A percentile compares a stretch with the other conserved stretches of the same genome.
Evolutionary conservation across 148 eudicot genomes (phyloP).

Genomic region (Simmondsia chinensis): DNA sequence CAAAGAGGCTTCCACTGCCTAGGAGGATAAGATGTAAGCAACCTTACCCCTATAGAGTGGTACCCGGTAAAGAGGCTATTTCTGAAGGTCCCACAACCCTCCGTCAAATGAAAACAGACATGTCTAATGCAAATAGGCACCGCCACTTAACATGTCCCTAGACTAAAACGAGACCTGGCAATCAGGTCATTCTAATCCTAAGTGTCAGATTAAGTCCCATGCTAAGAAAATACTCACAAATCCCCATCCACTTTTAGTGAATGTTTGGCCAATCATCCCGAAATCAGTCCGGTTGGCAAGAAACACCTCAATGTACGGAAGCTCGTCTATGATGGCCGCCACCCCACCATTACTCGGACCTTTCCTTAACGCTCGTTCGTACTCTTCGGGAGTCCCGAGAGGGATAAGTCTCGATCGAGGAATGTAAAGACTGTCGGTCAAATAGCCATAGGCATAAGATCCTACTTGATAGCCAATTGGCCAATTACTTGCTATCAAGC

Average conservation of each 20-base stretch:
- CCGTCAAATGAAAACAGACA: too few relatives aligned
- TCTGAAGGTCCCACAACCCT: too few relatives aligned
- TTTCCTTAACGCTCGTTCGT: slow-evolving; percentile 28
- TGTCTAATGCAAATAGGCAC: too few relatives aligned
- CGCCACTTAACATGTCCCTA: too few relatives aligned
- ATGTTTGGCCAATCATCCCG: slow-evolving; percentile 54
- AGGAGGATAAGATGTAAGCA: too few relatives aligned
- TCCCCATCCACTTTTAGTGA: slow-evolving; percentile 78
- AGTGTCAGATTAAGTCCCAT: too few relatives aligned
- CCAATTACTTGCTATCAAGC: slow-evolving; percentile 26
- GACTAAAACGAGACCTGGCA: too few relatives aligned
- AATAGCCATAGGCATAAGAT: slow-evolving; percentile 46
- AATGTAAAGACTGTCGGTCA: slow-evolving; percentile 32
- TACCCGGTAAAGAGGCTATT: too few relatives aligned
- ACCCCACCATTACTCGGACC: slow-evolving; percentile 65
- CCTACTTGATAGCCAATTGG: slow-evolving; percentile 63
- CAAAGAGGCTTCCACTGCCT: too few relatives aligned
- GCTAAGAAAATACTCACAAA: slow-evolving; percentile 49
- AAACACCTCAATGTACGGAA: slow-evolving; percentile 55
- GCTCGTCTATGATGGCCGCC: slow-evolving; percentile 59
- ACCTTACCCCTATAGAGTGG: too few relatives aligned
- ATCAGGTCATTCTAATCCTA: too few relatives aligned
- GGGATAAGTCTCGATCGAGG: slow-evolving; percentile 40
- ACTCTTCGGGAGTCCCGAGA: slow-evolving; percentile 39
- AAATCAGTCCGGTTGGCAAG: slow-evolving; percentile 60